These are phyloP conservation scores for Glycyrrhiza uralensis DNA, from an alignment of 306 rosid species.

Conservation along the genomic window DNA sequence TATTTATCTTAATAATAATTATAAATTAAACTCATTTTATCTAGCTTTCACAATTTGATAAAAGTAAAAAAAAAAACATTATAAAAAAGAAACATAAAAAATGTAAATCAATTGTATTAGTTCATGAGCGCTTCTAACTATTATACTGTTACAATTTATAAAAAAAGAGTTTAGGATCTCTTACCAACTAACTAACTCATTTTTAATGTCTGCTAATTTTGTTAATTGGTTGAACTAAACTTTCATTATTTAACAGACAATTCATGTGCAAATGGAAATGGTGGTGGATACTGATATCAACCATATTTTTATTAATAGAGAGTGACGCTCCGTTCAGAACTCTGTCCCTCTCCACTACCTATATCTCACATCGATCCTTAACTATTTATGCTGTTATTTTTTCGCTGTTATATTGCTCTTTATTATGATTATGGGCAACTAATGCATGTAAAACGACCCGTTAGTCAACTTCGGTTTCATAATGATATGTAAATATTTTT, in stretches of 20 bases:
- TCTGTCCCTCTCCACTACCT: background rate
- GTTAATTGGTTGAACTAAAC: conserved; percentile 23
- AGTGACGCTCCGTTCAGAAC: background rate
- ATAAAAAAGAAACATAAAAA: too few relatives aligned
- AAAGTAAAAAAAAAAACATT: too few relatives aligned
- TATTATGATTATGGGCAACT: background rate
- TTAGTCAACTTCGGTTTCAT: conserved; percentile 10
- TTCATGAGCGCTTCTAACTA: too few relatives aligned
- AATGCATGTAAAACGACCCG: background rate
- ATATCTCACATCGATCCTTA: background rate
- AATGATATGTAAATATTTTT: background rate
- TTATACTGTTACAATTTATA: too few relatives aligned
- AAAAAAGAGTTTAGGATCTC: background rate
- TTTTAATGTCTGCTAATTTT: conserved; percentile 16
- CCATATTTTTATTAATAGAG: background rate
- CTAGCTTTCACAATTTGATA: too few relatives aligned
- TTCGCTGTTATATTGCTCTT: background rate
- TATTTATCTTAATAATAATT: too few relatives aligned
- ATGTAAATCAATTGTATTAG: too few relatives aligned
- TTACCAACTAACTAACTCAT: conserved; percentile 14
- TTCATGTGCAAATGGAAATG: background rate
- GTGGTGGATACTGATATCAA: conserved; percentile 2
- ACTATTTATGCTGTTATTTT: background rate
- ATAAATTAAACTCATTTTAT: too few relatives aligned
- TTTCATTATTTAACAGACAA: background rate